Percentiles rank a stretch among this genome's conserved stretches.
Conservation (phyloP, 495 filamentous ascomycete genomes). For the Stereocaulon alpinum region DNA sequence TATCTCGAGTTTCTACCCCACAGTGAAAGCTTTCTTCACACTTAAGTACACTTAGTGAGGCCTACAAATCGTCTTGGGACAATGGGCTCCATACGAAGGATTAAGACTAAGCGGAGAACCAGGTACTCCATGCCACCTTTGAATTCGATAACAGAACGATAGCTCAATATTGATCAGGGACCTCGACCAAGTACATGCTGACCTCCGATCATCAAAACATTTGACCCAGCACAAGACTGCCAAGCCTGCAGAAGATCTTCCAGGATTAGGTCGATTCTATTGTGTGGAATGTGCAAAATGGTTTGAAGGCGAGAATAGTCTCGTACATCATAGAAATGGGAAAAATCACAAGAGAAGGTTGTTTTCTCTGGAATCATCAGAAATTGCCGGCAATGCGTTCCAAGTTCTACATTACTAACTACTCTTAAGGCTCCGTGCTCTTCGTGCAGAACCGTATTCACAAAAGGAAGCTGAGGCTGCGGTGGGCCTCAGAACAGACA, state of each 20-base stretch:
- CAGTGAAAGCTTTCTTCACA: not conserved
- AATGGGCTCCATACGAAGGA: conserved; percentile 47
- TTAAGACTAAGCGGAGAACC: conserved; percentile 50
- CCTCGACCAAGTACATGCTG: conserved; percentile 79
- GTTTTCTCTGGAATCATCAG: conserved; percentile 17
- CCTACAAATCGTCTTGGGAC: conserved; percentile 7
- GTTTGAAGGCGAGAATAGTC: conserved; percentile 78
- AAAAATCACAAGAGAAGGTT: conserved; percentile 90
- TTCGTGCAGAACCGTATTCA: conserved; percentile 73
- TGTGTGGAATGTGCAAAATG: conserved; percentile 94
- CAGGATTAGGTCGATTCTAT: conserved; percentile 71
- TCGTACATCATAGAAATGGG: conserved; percentile 66
- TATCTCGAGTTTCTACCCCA: not conserved
- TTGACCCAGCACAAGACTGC: conserved; percentile 64
- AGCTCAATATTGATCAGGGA: conserved; percentile 41
- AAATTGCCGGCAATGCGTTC: not conserved
- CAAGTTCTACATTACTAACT: not conserved
- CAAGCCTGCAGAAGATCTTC: conserved; percentile 77
- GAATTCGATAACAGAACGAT: not conserved
- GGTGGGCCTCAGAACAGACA: conserved; percentile 57
- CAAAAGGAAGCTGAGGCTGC: conserved; percentile 81
- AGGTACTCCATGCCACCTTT: conserved; percentile 32
- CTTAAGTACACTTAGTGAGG: not conserved
- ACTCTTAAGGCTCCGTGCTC: conserved; percentile 51
- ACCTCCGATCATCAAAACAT: conserved; percentile 65